A percentile compares a stretch with the other conserved stretches of the same genome.
phyloP scores from a whole-genome alignment of 352 stramenopile genomes.

The Blastocystis sp. region DNA sequence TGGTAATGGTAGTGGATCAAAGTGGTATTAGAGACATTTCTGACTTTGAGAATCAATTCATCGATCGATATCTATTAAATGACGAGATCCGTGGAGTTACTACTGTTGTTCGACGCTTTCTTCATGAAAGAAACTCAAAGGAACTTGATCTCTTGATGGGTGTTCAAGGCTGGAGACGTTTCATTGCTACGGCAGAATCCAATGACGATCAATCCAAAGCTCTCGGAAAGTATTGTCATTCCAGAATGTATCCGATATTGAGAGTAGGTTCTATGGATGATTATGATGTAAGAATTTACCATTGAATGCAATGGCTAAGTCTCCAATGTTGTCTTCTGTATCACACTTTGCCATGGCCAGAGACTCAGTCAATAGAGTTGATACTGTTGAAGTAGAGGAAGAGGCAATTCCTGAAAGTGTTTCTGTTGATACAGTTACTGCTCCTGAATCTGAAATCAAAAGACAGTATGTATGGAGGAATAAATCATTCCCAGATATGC shows the following conservation, averaged over 20 bases:
- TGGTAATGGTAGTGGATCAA: background rate
- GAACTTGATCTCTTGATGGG: background rate
- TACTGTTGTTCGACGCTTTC: background rate
- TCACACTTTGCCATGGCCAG: too few species aligned
- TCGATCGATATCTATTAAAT: background rate
- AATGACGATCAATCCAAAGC: background rate
- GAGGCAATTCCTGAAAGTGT: too few species aligned
- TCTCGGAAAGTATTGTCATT: background rate
- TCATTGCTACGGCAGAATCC: background rate
- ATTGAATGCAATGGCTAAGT: too few species aligned
- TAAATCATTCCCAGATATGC: too few species aligned
- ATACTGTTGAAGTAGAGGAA: too few species aligned
- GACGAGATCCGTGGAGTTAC: background rate
- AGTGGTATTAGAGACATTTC: background rate
- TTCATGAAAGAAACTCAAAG: background rate
- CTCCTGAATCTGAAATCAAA: too few species aligned
- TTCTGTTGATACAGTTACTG: too few species aligned
- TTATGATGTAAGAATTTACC: too few species aligned
- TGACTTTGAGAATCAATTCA: background rate
- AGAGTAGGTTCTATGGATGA: too few species aligned
- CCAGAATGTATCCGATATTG: background rate
- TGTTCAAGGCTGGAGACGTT: background rate
- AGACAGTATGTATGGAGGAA: too few species aligned
- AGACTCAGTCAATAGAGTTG: too few species aligned
- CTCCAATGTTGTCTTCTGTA: too few species aligned